Evolutionary conservation across 1,284 basidiomycete genomes (phyloP).

Genomic region (Mycena sp.): DNA sequence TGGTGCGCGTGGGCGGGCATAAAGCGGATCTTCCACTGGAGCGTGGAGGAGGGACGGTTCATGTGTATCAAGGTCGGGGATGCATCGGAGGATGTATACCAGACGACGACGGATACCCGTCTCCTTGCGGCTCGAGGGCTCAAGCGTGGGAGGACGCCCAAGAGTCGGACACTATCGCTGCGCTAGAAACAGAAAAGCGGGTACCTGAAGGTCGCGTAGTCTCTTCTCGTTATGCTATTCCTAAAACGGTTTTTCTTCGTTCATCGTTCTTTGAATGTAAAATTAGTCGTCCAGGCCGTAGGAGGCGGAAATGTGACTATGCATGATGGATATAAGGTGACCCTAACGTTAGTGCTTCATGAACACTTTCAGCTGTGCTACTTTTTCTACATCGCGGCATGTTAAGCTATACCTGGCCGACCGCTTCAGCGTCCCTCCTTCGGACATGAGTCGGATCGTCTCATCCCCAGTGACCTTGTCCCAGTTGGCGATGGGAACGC

Average conservation of each 20-base stretch:
- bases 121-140: slow-evolving; percentile 45
- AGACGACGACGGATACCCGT: slow-evolving; percentile 58
- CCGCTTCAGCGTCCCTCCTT: slow-evolving; percentile 64
- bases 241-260: not conserved
- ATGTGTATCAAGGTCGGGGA: slow-evolving; percentile 63
- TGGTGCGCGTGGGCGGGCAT: slow-evolving; percentile 69
- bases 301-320: slow-evolving; percentile 10
- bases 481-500: slow-evolving; percentile 65
- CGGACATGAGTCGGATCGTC: slow-evolving; percentile 48
- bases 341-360: slow-evolving; percentile 22
- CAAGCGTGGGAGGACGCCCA: not conserved
- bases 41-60: slow-evolving; percentile 52
- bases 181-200: no score
- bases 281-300: slow-evolving; percentile 11
- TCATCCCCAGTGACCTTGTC: slow-evolving; percentile 53
- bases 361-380: slow-evolving; percentile 43
- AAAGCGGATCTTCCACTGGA: slow-evolving; percentile 66
- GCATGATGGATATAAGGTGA: no score
- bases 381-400: slow-evolving; percentile 83
- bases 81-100: slow-evolving; percentile 49
- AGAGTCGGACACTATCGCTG: no score
- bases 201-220: not conserved
- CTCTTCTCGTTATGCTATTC: not conserved
- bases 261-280: not conserved
- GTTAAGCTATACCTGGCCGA: slow-evolving; percentile 83